A percentile compares a stretch with the other conserved stretches of the same genome.
These are phyloP conservation scores for Breynia disticha DNA, from an alignment of 441 rosid species.

Conservation along the genomic window DNA sequence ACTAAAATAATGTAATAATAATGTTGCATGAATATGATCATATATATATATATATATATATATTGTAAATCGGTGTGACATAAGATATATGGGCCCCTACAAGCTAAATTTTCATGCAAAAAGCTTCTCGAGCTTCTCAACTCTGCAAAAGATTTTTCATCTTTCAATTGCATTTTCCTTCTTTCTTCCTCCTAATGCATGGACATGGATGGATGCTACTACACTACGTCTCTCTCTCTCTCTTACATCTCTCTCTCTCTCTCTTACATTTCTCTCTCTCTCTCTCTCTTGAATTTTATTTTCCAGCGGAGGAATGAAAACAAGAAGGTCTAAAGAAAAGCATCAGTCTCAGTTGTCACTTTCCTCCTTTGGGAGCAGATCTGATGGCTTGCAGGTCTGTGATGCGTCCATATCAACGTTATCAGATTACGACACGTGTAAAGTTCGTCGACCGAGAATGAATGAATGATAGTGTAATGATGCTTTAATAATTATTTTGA, in stretches of 20 bases:
- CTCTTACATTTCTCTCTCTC: too few species aligned
- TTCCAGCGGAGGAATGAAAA: conserved; percentile 13
- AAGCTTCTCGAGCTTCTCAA: conserved; percentile 44
- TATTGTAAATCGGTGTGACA: too few species aligned
- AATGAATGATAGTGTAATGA: conserved; percentile 50
- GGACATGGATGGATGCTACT: too few species aligned
- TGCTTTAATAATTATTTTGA: conserved; percentile 38
- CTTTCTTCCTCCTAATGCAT: too few species aligned
- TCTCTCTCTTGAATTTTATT: neutral
- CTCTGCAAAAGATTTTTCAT: conserved; percentile 17
- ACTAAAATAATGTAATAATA: too few species aligned
- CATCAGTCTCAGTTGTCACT: conserved; percentile 15
- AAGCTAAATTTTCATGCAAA: conserved; percentile 28
- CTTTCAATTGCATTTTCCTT: too few species aligned
- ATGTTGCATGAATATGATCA: too few species aligned
- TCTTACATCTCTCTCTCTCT: too few species aligned
- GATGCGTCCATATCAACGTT: conserved; percentile 11
- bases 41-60: too few species aligned
- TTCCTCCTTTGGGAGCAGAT: conserved; percentile 16
- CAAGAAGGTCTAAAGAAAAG: conserved; percentile 4
- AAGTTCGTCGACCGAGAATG: conserved; percentile 10
- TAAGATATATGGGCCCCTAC: conserved; percentile 1
- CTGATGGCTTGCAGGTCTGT: conserved; percentile 21
- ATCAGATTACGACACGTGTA: conserved; percentile 24
- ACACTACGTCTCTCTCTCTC: too few species aligned